Evolutionary conservation across 495 filamentous ascomycete species (phyloP), one percentile per base, ranked within the genome.

Genomic region (Rusavskia elegans): DNA sequence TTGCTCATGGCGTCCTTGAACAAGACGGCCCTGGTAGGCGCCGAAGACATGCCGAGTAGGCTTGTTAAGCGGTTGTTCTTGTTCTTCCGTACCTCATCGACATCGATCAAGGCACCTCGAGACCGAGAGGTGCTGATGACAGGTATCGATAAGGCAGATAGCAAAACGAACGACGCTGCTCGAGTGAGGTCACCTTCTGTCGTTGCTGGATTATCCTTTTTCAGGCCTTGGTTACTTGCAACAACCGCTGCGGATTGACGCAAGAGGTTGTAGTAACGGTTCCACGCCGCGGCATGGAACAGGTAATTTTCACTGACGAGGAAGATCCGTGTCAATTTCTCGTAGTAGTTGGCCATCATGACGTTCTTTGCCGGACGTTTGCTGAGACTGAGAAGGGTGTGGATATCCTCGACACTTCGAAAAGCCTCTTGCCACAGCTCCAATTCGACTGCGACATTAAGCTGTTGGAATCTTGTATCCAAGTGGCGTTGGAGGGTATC

Each of bases 321-420:
- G 76, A 98, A 98, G 64, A 98, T 98, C 45, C 88, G 81, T 37
- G 92, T 95, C 49, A 98, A 78, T 70, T 96, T 95, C 76, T 98
- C 93, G 71, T 97, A 98, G 79, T 98, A 98, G 71, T 97, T 98
- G 67, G 93, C 92, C 92, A 98, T 98, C 89, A 97, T 96, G 57
- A 95, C 77, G 67, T 96, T 95, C 82, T 96, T 96, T n/a, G 92
- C 84, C 38, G 89, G 89, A 48, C 90, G 85, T 79, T 98, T 98
- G 86, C 92, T 97, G 55, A 97, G 78, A 75, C 82, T 97, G 57
- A 98, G 79, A 53, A 98, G 80, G n/a, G 87, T 95, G 70, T 98
- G 92, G 59, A 97, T 98, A 68, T 98, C 92, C 68, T 98, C 92
- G 49, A 98, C 88, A 63, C 89, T 95, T 61, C 89, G 83, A 81